A percentile compares a stretch with the other conserved stretches of the same genome.
Conservation (phyloP, 179 eudicot species). For the Heliamphora pulchella region DNA sequence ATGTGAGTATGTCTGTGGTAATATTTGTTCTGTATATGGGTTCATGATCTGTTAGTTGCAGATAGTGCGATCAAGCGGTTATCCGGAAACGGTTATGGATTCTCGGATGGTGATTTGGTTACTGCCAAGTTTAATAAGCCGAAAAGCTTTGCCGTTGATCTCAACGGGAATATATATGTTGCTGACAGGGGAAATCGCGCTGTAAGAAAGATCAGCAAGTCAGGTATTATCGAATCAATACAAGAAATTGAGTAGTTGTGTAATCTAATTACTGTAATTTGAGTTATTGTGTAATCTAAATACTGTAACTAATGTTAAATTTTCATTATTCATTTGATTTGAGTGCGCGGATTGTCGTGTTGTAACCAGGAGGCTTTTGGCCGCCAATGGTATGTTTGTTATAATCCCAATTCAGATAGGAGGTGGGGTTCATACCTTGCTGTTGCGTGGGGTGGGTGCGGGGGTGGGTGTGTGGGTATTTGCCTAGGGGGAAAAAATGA, state of each 20-base stretch:
- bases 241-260: not conserved
- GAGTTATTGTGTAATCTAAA: not conserved
- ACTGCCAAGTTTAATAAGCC: constrained; percentile 55
- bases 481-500: no score
- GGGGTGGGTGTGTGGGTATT: no score
- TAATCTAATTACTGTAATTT: not conserved
- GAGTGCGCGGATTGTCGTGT: not conserved
- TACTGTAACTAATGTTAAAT: not conserved
- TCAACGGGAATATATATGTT: constrained; percentile 58
- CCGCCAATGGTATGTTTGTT: no score
- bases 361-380: no score
- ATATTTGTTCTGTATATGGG: not conserved
- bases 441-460: no score
- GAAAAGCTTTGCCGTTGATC: constrained; percentile 63
- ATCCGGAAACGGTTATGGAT: constrained; percentile 44
- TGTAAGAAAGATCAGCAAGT: constrained; percentile 58
- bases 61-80: constrained; percentile 37
- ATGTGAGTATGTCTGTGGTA: not conserved
- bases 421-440: no score
- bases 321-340: not conserved
- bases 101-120: constrained; percentile 49
- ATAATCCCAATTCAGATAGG: no score
- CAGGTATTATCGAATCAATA: constrained; percentile 32
- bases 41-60: constrained; percentile 21
- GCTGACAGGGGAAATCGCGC: constrained; percentile 53